phyloP scores from a whole-genome alignment of 2,329 filamentous ascomycete genomes.

The Juglanconis juglandina region DNA sequence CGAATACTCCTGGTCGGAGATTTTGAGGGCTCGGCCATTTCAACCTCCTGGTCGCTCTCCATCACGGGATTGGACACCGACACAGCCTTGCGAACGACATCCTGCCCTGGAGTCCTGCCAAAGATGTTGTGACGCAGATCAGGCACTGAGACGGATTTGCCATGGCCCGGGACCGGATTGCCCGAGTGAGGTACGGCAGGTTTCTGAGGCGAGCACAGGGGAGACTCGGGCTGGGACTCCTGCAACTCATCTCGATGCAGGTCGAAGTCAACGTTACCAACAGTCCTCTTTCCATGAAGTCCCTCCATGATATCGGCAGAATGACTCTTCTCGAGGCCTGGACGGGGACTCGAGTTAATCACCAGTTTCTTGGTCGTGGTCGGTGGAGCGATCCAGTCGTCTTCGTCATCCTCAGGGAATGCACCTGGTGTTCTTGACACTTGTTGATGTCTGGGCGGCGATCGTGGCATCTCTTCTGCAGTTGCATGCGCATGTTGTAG shows the following conservation, averaged over 20 bases:
- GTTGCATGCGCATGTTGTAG: conserved; percentile 25
- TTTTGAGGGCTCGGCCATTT: conserved; percentile 43
- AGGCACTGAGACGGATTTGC: conserved; percentile 63
- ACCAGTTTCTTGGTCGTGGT: conserved; percentile 28
- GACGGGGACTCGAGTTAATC: conserved; percentile 43
- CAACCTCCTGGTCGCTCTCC: conserved; percentile 38
- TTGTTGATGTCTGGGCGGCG: conserved; percentile 32
- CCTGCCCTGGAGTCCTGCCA: conserved; percentile 22
- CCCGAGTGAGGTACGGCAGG: conserved; percentile 18
- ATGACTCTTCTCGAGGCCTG: conserved; percentile 56
- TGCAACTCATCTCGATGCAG: conserved; percentile 39
- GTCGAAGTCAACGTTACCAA: conserved; percentile 45
- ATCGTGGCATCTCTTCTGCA: conserved; percentile 24
- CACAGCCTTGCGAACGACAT: conserved; percentile 54
- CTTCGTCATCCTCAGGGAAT: conserved; percentile 58
- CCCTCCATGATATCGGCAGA: conserved; percentile 61
- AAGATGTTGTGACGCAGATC: conserved; percentile 36
- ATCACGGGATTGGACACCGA: conserved; percentile 57
- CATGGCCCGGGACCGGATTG: conserved; percentile 41
- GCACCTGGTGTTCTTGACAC: conserved; percentile 49
- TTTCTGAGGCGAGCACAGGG: conserved; percentile 32
- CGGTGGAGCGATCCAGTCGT: conserved; percentile 62
- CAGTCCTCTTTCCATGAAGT: conserved; percentile 45
- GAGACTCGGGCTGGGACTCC: conserved; percentile 20
- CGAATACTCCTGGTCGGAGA: conserved; percentile 54